Conservation (phyloP, 2,329 filamentous ascomycete genomes). For the Botryotinia convoluta region DNA sequence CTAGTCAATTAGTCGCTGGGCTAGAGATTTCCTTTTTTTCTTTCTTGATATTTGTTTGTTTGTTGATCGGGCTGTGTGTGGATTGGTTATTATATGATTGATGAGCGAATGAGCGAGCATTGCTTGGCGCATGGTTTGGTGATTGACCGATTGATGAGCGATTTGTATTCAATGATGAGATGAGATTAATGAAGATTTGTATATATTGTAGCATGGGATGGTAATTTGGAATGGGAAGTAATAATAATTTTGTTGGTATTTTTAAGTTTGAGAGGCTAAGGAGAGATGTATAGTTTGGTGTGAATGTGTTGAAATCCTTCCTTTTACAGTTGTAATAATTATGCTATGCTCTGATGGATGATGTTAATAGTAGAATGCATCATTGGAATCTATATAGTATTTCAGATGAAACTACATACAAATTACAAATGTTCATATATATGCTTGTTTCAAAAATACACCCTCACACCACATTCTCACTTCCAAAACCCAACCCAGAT, state of each 20-base stretch:
- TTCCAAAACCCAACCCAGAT: background rate
- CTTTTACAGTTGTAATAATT: background rate
- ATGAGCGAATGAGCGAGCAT: constrained; percentile 11
- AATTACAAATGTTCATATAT: background rate
- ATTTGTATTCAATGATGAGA: constrained; percentile 11
- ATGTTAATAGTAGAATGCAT: background rate
- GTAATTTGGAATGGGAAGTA: background rate
- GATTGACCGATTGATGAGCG: background rate
- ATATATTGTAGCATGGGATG: background rate
- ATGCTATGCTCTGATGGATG: background rate
- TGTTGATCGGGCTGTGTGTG: background rate
- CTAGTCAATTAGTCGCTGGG: too few relatives aligned
- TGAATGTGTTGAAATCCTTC: background rate
- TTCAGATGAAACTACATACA: background rate
- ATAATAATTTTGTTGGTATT: background rate
- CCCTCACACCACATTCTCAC: background rate
- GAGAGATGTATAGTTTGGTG: background rate
- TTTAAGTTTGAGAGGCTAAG: background rate
- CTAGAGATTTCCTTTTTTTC: background rate
- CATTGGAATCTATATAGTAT: background rate
- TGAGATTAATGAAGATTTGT: constrained; percentile 7
- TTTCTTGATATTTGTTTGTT: background rate
- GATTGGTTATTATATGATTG: background rate
- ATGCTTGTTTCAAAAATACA: background rate
- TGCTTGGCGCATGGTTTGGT: constrained; percentile 4